Percentiles rank a stretch among this genome's conserved stretches.
phyloP scores from a whole-genome alignment of 306 rosid genomes.

The Inga oerstediana region DNA sequence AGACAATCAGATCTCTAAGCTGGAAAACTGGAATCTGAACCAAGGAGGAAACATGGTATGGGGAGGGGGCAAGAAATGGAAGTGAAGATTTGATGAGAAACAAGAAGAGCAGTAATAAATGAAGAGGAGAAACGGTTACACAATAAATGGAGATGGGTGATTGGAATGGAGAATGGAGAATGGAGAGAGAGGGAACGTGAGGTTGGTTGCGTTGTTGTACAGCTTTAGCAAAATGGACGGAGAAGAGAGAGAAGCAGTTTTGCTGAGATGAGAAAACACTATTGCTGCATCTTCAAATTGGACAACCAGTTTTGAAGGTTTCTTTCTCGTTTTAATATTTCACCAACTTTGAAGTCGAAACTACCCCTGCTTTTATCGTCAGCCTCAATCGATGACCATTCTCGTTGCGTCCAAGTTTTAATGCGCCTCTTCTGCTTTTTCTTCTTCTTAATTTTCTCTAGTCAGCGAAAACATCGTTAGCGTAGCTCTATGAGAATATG shows the following conservation, averaged over 20 bases:
- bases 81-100: not conserved
- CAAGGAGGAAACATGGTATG: not conserved
- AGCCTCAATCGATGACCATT: not conserved
- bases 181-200: not conserved
- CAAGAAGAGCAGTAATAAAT: not conserved
- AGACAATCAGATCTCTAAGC: constrained; percentile 25
- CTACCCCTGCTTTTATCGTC: constrained; percentile 23
- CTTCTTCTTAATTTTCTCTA: not conserved
- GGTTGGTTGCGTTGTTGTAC: not conserved
- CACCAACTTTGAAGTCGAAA: constrained; percentile 13
- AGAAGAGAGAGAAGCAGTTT: not conserved
- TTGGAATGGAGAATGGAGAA: not conserved
- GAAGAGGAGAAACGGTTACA: not conserved
- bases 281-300: constrained; percentile 1
- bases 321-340: not conserved
- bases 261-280: not conserved
- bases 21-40: not conserved
- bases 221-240: not conserved
- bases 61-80: not conserved
- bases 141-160: not conserved
- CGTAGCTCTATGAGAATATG: not conserved
- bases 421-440: not conserved
- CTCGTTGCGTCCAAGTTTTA: not conserved
- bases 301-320: not conserved
- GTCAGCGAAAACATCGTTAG: not conserved